These are phyloP conservation scores for Balakata baccata DNA, from an alignment of 345 rosid species.

Conservation along the genomic window DNA sequence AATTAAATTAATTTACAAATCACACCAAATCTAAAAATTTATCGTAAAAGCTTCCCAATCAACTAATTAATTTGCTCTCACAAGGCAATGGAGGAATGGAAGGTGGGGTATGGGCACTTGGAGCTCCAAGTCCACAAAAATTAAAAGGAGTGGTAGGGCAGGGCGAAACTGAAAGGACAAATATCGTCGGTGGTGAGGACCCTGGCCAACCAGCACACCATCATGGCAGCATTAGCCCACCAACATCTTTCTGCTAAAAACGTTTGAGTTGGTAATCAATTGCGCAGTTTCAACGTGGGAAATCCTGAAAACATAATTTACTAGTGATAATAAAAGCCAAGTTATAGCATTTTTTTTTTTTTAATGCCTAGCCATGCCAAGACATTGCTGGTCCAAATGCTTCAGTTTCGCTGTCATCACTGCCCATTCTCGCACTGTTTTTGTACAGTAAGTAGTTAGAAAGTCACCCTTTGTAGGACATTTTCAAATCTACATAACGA, in stretches of 20 bases:
- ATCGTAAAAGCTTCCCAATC: no score
- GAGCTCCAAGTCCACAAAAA: not conserved
- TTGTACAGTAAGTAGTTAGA: not conserved
- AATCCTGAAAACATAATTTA: not conserved
- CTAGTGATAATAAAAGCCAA: not conserved
- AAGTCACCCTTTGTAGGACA: not conserved
- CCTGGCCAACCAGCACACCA: constrained; percentile 36
- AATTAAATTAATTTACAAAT: no score
- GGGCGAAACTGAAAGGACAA: not conserved
- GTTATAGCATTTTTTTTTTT: not conserved
- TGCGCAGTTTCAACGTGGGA: not conserved
- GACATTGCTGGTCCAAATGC: constrained; percentile 39
- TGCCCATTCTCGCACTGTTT: not conserved
- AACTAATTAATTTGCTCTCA: not conserved
- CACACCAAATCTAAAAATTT: no score
- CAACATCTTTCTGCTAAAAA: not conserved
- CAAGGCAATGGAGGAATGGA: not conserved
- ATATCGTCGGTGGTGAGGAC: constrained; percentile 38
- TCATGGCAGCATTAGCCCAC: constrained; percentile 19
- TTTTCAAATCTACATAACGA: not conserved
- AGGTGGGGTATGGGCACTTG: not conserved
- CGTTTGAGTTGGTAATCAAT: not conserved
- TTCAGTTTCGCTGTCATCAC: not conserved
- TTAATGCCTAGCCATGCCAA: constrained; percentile 27
- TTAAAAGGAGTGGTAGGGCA: constrained; percentile 21